These are phyloP conservation scores for Neofusicoccum sp. DNA, from an alignment of 2,329 filamentous ascomycete species.

Conservation along the genomic window DNA sequence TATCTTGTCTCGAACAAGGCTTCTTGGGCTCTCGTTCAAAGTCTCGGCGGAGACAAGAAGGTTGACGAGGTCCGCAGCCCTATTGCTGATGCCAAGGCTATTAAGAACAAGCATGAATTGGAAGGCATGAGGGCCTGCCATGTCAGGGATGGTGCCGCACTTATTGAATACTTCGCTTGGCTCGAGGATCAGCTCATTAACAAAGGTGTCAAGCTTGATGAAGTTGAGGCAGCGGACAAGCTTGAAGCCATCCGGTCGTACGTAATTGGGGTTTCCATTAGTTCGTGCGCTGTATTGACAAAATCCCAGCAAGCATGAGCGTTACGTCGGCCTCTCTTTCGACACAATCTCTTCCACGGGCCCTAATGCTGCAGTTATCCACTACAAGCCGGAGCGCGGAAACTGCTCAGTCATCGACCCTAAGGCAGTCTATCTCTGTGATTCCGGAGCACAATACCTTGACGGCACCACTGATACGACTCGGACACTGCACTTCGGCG, in stretches of 20 bases:
- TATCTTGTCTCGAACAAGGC: slow-evolving; percentile 84
- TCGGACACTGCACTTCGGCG: slow-evolving; percentile 86
- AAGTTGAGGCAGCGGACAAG: slow-evolving; percentile 89
- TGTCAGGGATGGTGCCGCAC: slow-evolving; percentile 84
- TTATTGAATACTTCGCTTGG: slow-evolving; percentile 95
- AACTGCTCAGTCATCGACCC: slow-evolving; percentile 82
- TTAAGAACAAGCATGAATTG: slow-evolving; percentile 89
- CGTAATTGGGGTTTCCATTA: too few species aligned
- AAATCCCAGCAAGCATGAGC: slow-evolving; percentile 55
- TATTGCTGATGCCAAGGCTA: slow-evolving; percentile 83
- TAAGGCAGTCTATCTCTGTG: slow-evolving; percentile 84
- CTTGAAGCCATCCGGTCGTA: slow-evolving; percentile 69
- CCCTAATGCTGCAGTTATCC: slow-evolving; percentile 88
- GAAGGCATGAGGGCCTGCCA: slow-evolving; percentile 94
- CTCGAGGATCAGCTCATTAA: slow-evolving; percentile 81
- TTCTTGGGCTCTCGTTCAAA: slow-evolving; percentile 88
- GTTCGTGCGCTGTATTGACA: not conserved
- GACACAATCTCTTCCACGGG: slow-evolving; percentile 95
- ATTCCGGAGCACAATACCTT: slow-evolving; percentile 93
- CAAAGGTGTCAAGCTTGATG: slow-evolving; percentile 73
- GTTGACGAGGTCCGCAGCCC: slow-evolving; percentile 87
- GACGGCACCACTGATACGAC: slow-evolving; percentile 97
- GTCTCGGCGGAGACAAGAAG: slow-evolving; percentile 78
- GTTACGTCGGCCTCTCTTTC: slow-evolving; percentile 89
- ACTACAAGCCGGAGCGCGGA: slow-evolving; percentile 86